These are phyloP conservation scores for Lactifluus hygrophoroides DNA, from an alignment of 768 basidiomycete genomes.

Conservation along the genomic window DNA sequence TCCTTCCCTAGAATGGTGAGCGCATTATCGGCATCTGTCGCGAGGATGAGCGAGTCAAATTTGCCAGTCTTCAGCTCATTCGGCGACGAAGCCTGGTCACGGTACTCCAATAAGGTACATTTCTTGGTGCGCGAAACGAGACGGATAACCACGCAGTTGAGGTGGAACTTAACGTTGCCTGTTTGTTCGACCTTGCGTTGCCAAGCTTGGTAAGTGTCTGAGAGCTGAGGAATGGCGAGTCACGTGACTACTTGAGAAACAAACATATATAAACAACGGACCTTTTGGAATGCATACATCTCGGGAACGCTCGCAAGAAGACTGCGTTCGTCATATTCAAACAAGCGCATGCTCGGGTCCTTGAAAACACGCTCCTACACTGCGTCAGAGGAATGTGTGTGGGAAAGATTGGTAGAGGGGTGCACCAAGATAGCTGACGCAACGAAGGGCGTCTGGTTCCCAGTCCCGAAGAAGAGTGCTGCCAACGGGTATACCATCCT, in stretches of 20 bases:
- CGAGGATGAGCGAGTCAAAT: conserved; percentile 40
- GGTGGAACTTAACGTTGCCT: conserved; percentile 25
- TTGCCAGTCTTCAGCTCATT: not conserved
- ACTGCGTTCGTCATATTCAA: conserved; percentile 28
- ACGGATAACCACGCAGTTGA: conserved; percentile 23
- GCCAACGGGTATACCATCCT: conserved; percentile 32
- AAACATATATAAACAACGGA: not conserved
- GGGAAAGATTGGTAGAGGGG: not conserved
- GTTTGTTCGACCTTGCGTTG: conserved; percentile 21
- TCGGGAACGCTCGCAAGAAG: conserved; percentile 29
- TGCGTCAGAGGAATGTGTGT: not conserved
- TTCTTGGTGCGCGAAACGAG: conserved; percentile 20
- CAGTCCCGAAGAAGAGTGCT: conserved; percentile 31
- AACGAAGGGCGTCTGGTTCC: conserved; percentile 32
- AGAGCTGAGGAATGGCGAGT: conserved; percentile 17
- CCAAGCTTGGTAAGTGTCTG: conserved; percentile 29
- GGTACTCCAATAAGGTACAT: conserved; percentile 23
- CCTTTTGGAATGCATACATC: conserved; percentile 33
- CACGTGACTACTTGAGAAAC: not conserved
- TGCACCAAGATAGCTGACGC: conserved; percentile 28
- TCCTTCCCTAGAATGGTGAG: conserved; percentile 34
- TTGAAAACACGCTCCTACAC: conserved; percentile 29
- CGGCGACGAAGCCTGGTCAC: not conserved
- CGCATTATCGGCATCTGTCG: conserved; percentile 36
- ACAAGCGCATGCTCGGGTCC: conserved; percentile 30